Evolutionary conservation across 768 basidiomycete genomes (phyloP).

Genomic region (Neoboletus magnificus): DNA sequence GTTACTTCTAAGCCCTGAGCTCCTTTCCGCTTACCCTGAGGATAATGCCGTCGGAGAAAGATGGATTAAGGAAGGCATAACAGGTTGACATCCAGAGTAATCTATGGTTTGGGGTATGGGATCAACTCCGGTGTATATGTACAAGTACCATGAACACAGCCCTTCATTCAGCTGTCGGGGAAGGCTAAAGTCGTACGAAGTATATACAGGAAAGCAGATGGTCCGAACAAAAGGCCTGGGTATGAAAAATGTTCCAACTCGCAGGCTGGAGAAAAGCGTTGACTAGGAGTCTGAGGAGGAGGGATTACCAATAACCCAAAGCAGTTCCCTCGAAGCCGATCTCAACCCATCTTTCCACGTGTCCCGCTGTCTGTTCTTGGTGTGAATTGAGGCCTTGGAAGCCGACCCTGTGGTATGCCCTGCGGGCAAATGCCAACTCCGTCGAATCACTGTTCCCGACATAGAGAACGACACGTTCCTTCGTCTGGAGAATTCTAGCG

Average conservation of each 20-base stretch:
- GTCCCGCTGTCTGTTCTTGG: slow-evolving; percentile 34
- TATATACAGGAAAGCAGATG: background rate
- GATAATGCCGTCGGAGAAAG: slow-evolving; percentile 38
- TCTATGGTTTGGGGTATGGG: background rate
- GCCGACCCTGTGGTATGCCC: slow-evolving; percentile 62
- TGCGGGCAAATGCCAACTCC: slow-evolving; percentile 42
- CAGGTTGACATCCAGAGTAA: background rate
- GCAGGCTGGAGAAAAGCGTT: background rate
- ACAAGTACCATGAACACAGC: slow-evolving; percentile 1
- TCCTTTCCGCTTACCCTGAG: slow-evolving; percentile 43
- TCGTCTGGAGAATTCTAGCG: slow-evolving; percentile 34
- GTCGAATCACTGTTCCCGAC: slow-evolving; percentile 54
- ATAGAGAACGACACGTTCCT: slow-evolving; percentile 58
- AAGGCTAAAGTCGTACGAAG: background rate
- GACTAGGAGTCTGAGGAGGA: background rate
- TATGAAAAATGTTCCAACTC: background rate
- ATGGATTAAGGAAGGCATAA: slow-evolving; percentile 32
- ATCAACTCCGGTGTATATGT: background rate
- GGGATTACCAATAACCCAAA: slow-evolving; percentile 72
- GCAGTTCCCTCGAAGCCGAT: slow-evolving; percentile 51
- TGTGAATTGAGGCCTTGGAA: slow-evolving; percentile 50
- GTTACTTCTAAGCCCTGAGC: slow-evolving; percentile 42
- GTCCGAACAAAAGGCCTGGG: background rate
- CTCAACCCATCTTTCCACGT: slow-evolving; percentile 57
- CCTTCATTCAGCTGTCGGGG: background rate